phyloP scores from a whole-genome alignment of 768 basidiomycete genomes.

The Leccinum incarnatum region DNA sequence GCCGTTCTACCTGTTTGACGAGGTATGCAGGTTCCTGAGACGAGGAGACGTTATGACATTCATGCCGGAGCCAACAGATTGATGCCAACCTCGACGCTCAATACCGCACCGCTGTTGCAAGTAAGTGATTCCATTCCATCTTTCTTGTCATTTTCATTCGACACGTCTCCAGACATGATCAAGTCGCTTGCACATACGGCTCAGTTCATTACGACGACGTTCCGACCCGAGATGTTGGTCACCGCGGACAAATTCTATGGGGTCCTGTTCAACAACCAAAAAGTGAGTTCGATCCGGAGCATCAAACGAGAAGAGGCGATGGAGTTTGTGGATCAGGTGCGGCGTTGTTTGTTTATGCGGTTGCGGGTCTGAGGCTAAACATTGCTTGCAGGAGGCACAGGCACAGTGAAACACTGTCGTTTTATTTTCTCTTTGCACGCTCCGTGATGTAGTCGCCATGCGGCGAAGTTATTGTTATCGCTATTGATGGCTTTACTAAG shows the following conservation, averaged over 20 bases:
- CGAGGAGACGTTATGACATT: not conserved
- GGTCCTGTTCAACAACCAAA: constrained; percentile 93
- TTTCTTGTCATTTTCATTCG: constrained; percentile 37
- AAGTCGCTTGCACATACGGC: constrained; percentile 82
- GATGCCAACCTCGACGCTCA: constrained; percentile 98
- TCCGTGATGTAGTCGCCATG: not conserved
- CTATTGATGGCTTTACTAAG: constrained; percentile 3
- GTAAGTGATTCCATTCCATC: constrained; percentile 42
- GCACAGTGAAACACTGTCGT: constrained; percentile 34
- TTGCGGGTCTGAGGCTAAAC: not conserved
- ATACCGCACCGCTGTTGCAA: constrained; percentile 93
- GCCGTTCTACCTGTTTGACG: constrained; percentile 99
- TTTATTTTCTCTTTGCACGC: not conserved
- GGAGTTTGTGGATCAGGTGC: constrained; percentile 89
- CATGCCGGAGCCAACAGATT: constrained; percentile 48
- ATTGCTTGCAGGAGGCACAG: constrained; percentile 42
- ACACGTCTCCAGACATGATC: constrained; percentile 61
- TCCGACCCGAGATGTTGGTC: constrained; percentile 95
- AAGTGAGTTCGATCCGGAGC: constrained; percentile 83
- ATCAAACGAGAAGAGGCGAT: constrained; percentile 90
- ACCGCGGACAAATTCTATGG: constrained; percentile 97
- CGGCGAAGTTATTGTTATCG: constrained; percentile 13
- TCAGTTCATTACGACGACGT: constrained; percentile 98
- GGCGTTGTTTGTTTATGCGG: constrained; percentile 15
- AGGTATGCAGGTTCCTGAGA: constrained; percentile 42